Conservation (phyloP, 2,329 filamentous ascomycete species). For the Pseudogymnoascus sp. region DNA sequence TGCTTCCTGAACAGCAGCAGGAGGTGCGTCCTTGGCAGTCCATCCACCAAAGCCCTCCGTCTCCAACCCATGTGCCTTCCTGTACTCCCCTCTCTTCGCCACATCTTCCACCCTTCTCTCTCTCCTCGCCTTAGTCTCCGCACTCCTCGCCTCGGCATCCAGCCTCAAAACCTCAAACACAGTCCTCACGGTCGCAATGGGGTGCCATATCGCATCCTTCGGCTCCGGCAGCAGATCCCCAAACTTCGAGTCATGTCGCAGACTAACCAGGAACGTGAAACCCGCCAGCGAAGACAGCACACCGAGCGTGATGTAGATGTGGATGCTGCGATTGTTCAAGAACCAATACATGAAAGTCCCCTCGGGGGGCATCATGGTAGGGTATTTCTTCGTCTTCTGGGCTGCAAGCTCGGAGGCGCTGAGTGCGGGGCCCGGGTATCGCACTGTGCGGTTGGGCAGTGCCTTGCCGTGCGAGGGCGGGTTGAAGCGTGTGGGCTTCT, state of each 20-base stretch:
- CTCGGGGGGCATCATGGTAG: constrained; percentile 77
- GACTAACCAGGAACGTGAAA: constrained; percentile 70
- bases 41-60: constrained; percentile 47
- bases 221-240: constrained; percentile 67
- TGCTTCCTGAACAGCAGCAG: constrained; percentile 8
- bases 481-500: constrained; percentile 81
- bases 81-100: constrained; percentile 75
- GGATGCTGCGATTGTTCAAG: constrained; percentile 66
- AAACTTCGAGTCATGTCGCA: constrained; percentile 70
- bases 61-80: constrained; percentile 77
- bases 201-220: constrained; percentile 60
- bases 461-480: constrained; percentile 81
- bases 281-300: constrained; percentile 48
- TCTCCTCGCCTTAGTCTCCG: constrained; percentile 62
- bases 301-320: constrained; percentile 69
- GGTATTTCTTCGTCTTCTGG: constrained; percentile 68
- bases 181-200: constrained; percentile 56
- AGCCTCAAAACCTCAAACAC: constrained; percentile 67
- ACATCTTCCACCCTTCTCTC: constrained; percentile 74
- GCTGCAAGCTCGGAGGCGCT: constrained; percentile 55
- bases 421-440: constrained; percentile 64
- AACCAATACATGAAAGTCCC: constrained; percentile 82
- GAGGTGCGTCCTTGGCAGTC: constrained; percentile 29
- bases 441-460: constrained; percentile 49
- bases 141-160: constrained; percentile 64